phyloP scores from a whole-genome alignment of 2,329 filamentous ascomycete genomes.

The Trichoderma pleuroti region DNA sequence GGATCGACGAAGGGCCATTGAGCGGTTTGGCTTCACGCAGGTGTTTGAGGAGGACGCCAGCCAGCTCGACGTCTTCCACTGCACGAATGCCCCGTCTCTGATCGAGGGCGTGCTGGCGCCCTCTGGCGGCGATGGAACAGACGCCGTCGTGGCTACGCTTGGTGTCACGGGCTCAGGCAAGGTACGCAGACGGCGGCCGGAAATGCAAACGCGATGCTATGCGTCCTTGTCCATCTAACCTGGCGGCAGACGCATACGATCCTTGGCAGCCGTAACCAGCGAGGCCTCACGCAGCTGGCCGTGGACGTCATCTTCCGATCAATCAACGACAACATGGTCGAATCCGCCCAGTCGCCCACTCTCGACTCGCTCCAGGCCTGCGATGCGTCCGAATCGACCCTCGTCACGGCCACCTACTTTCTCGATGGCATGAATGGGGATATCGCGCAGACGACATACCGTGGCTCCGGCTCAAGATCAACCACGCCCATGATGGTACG shows the following conservation, averaged over 20 bases:
- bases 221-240: background rate
- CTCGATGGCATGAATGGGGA: conserved; percentile 77
- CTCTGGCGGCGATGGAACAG: conserved; percentile 71
- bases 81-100: conserved; percentile 69
- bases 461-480: conserved; percentile 60
- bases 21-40: conserved; percentile 90
- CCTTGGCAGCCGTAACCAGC: conserved; percentile 78
- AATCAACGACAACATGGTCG: conserved; percentile 67
- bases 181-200: conserved; percentile 45
- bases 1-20: conserved; percentile 82
- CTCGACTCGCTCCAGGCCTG: conserved; percentile 72
- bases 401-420: conserved; percentile 71
- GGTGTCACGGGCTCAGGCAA: conserved; percentile 96
- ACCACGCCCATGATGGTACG: conserved; percentile 68
- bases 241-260: conserved; percentile 81
- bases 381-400: conserved; percentile 75
- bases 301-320: conserved; percentile 87
- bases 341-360: conserved; percentile 56
- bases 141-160: conserved; percentile 85
- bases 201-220: background rate
- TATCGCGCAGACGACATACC: conserved; percentile 46
- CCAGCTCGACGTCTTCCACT: conserved; percentile 83
- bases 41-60: conserved; percentile 85
- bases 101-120: conserved; percentile 77
- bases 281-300: conserved; percentile 86